Conservation (phyloP, 441 rosid species). For the Macaranga tanarius region DNA sequence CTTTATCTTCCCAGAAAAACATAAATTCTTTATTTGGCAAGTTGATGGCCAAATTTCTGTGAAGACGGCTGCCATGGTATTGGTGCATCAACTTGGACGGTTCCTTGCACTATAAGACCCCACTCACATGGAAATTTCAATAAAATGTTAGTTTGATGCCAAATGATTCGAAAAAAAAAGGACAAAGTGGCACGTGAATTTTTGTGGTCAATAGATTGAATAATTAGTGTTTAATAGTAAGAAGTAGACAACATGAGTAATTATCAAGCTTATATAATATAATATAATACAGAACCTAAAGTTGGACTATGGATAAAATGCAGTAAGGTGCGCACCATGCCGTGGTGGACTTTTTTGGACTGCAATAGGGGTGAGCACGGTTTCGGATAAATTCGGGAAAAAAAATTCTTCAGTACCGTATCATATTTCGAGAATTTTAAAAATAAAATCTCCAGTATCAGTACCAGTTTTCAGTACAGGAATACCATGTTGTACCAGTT, state of each 20-base stretch:
- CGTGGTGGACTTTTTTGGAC: neutral
- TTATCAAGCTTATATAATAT: neutral
- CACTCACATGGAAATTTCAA: neutral
- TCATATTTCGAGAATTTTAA: no score
- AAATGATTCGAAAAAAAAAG: neutral
- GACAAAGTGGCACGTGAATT: neutral
- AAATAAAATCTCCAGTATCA: no score
- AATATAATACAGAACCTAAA: neutral
- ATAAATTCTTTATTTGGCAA: no score
- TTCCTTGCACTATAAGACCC: neutral
- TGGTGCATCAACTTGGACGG: neutral
- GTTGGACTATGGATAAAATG: neutral
- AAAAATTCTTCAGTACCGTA: no score
- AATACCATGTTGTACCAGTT: no score
- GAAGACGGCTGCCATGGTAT: neutral
- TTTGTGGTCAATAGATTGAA: neutral
- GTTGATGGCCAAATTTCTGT: no score
- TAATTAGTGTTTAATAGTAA: neutral
- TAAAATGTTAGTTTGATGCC: neutral
- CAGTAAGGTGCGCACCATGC: no score
- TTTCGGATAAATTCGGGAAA: no score
- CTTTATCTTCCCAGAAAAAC: no score
- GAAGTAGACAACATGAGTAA: neutral
- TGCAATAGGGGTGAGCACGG: no score
- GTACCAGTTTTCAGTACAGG: no score